These are phyloP conservation scores for Dentiscutata heterogama DNA, from an alignment of 371 early-diverging fungal species.

Conservation along the genomic window DNA sequence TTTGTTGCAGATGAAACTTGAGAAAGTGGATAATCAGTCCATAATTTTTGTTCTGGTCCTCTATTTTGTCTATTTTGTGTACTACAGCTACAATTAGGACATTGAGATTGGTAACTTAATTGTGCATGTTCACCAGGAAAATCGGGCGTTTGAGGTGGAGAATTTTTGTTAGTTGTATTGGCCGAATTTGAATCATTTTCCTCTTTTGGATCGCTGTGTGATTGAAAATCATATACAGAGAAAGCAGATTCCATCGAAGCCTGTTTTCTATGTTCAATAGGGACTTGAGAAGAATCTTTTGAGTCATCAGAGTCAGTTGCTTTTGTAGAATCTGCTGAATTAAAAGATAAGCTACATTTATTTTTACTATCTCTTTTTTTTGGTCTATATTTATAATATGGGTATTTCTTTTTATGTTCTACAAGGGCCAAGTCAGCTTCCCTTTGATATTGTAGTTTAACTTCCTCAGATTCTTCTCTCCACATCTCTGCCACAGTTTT, in stretches of 20 bases:
- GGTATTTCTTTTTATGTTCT: constrained; percentile 72
- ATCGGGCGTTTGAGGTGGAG: constrained; percentile 2
- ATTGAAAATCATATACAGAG: constrained; percentile 34
- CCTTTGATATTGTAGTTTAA: constrained; percentile 65
- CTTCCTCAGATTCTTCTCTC: constrained; percentile 62
- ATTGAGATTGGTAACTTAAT: constrained; percentile 10
- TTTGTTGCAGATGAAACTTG: not conserved
- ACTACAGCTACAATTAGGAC: constrained; percentile 3
- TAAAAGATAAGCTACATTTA: not conserved
- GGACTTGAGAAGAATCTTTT: constrained; percentile 31
- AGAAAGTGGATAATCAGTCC: not conserved
- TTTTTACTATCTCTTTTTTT: constrained; percentile 58
- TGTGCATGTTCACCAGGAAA: not conserved
- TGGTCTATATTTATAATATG: constrained; percentile 77
- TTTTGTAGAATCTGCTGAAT: not conserved
- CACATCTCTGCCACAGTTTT: constrained; percentile 79
- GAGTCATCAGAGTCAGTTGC: not conserved
- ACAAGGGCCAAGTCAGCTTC: constrained; percentile 64
- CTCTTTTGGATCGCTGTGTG: not conserved
- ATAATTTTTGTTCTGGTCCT: not conserved
- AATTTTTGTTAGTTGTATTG: not conserved
- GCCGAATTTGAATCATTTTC: not conserved
- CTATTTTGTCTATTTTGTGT: not conserved
- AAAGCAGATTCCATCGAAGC: constrained; percentile 46
- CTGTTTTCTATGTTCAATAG: constrained; percentile 42